Percentiles rank a stretch among this genome's conserved stretches.
phyloP scores from a whole-genome alignment of 192 early-diverging fungal species.

The Coemansia furcata region DNA sequence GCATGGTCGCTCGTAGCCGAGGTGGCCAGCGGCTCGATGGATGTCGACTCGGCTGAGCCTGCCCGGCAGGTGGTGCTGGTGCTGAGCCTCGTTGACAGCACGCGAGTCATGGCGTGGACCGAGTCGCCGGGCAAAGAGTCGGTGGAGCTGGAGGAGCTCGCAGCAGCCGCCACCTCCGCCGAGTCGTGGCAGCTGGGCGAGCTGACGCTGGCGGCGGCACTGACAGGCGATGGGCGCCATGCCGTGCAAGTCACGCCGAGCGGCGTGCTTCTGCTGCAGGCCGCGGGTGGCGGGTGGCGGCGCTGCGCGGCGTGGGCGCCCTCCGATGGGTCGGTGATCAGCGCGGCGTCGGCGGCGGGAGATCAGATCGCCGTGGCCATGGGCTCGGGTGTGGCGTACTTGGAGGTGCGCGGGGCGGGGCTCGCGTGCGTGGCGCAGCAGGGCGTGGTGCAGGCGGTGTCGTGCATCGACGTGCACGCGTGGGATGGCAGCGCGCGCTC shows the following conservation, averaged over 20 bases:
- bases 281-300: constrained; percentile 15
- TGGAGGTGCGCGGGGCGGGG: constrained; percentile 53
- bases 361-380: constrained; percentile 60
- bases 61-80: constrained; percentile 20
- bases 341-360: constrained; percentile 57
- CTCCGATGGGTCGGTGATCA: constrained; percentile 28
- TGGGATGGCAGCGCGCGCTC: constrained; percentile 32
- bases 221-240: constrained; percentile 1
- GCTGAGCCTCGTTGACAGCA: constrained; percentile 17
- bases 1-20: constrained; percentile 67
- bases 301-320: constrained; percentile 56
- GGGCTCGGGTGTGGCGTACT: constrained; percentile 56
- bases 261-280: constrained; percentile 50
- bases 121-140: constrained; percentile 32
- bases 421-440: constrained; percentile 36
- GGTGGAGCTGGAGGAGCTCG: constrained; percentile 51
- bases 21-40: constrained; percentile 5
- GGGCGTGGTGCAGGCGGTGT: constrained; percentile 63
- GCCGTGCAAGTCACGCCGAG: constrained; percentile 64
- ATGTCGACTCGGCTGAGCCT: constrained; percentile 9
- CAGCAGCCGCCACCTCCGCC: constrained; percentile 13
- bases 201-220: constrained; percentile 30
- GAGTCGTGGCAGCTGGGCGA: constrained; percentile 37
- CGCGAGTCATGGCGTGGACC: constrained; percentile 33
- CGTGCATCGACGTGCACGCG: constrained; percentile 70